Evolutionary conservation across 306 rosid species (phyloP).

Genomic region (Canavalia ensiformis): DNA sequence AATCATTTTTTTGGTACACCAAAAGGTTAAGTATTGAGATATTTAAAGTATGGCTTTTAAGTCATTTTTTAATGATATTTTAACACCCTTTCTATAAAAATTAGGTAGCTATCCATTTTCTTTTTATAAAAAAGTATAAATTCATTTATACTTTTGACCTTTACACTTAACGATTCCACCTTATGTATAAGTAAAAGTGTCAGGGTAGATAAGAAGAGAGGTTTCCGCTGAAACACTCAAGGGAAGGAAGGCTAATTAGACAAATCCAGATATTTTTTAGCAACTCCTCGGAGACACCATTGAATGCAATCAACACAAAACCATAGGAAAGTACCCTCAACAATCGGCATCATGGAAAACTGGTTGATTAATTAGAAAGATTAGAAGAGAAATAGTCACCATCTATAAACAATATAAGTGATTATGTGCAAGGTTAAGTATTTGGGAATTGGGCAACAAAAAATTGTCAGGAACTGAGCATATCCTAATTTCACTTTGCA

Average conservation of each 20-base stretch:
- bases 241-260: constrained; percentile 22
- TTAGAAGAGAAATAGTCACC: not conserved
- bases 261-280: constrained; percentile 26
- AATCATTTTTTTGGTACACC: not conserved
- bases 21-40: constrained; percentile 23
- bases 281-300: constrained; percentile 34
- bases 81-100: constrained; percentile 15
- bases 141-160: not conserved
- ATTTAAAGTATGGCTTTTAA: constrained; percentile 19
- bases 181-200: not conserved
- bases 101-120: constrained; percentile 10
- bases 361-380: not conserved
- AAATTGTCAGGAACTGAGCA: constrained; percentile 15
- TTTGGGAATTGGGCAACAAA: constrained; percentile 12
- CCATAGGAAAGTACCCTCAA: not conserved
- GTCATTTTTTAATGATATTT: not conserved
- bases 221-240: constrained; percentile 7
- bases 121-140: constrained; percentile 2
- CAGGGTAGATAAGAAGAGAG: constrained; percentile 10
- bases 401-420: constrained; percentile 15
- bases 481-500: constrained; percentile 23
- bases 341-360: constrained; percentile 15
- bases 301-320: constrained; percentile 33
- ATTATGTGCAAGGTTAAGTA: constrained; percentile 3
- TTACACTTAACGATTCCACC: constrained; percentile 12